Base-by-base conservation (phyloP, 768 basidiomycete genomes). In the Termitomyces heimii region DNA sequence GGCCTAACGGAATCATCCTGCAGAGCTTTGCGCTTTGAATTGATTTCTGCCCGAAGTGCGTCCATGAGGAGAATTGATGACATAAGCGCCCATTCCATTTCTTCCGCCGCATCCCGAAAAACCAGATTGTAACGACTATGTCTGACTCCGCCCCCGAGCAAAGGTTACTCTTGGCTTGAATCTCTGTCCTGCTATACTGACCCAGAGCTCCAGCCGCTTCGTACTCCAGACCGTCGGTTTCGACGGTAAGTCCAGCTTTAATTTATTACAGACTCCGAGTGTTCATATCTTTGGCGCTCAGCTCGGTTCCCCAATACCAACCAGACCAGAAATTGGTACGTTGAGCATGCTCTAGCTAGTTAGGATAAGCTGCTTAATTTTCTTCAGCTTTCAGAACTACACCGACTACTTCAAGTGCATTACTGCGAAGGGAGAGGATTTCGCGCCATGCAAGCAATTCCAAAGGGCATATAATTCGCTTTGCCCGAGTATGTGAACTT, bases 321-420 rank as follows among this genome's bases (percentile, higher is more conserved):
- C 79, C 96, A 99, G 79, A 96, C 95, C 52, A 85, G 86, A 71
- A 94, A 98, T 78, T 99, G 97, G 96, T 65, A 31, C 37, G 59
- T 28, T 5, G 1, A 55, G 4, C 37, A 29, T 7, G 1, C n/a
- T 9, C 20, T 9, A 37, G 2, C 4, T 24, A 22, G 32, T 9
- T 13, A 7, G 13, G 39, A 40, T 26, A 26, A 32, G 29, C 32
- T 47, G 40, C 58, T 64, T 35, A 59, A 40, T 46, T 9, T 24
- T 43, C 42, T n/a, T 29, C 63, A 92, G 89, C 76, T 90, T 85
- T 83, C 93, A 96, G 77, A 94, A 96, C 79, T 98, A 95, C 73
- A 89, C 90, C 60, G 97, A 99, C 75, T 98, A 97, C 81, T 94
- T 95, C 86, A 96, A 96, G 74, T 99, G 97, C 73, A 76, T 98